These are phyloP conservation scores for Auricularia cornea DNA, from an alignment of 768 basidiomycete genomes.

Conservation along the genomic window DNA sequence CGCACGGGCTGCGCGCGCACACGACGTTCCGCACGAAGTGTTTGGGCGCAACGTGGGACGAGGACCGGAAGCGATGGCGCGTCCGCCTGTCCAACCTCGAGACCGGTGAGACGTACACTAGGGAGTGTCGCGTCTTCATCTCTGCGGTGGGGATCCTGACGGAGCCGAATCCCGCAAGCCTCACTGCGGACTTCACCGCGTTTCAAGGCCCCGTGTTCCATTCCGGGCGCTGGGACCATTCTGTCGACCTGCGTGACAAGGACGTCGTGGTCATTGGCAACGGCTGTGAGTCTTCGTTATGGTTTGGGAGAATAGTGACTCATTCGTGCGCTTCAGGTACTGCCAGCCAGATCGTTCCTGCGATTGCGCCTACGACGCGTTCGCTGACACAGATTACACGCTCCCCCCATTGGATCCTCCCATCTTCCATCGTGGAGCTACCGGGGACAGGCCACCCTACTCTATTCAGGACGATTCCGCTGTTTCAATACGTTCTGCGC, in stretches of 20 bases:
- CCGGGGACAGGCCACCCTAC: no score
- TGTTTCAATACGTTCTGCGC: not conserved
- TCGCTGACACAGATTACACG: conserved; percentile 14
- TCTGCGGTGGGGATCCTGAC: not conserved
- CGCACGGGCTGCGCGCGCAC: not conserved
- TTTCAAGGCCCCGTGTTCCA: conserved; percentile 16
- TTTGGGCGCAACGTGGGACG: not conserved
- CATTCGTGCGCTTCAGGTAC: conserved; percentile 1
- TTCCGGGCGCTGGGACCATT: conserved; percentile 12
- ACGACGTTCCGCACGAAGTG: not conserved
- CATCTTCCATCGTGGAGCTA: not conserved
- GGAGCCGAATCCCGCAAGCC: not conserved
- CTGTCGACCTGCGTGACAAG: conserved; percentile 13
- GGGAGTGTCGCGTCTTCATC: not conserved
- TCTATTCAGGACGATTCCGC: conserved; percentile 3
- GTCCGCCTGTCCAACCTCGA: not conserved
- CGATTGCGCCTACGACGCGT: conserved; percentile 6
- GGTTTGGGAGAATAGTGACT: not conserved
- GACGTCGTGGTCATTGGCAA: conserved; percentile 18
- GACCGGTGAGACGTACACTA: not conserved
- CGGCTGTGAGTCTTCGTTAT: conserved; percentile 11
- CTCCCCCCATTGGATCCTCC: conserved; percentile 13
- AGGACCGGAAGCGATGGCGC: not conserved
- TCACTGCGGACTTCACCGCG: conserved; percentile 5
- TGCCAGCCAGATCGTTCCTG: conserved; percentile 14